Percentiles rank a stretch among this genome's conserved stretches.
Conservation (phyloP, 129 eudicot species). For the Chrysanthemum seticuspe region DNA sequence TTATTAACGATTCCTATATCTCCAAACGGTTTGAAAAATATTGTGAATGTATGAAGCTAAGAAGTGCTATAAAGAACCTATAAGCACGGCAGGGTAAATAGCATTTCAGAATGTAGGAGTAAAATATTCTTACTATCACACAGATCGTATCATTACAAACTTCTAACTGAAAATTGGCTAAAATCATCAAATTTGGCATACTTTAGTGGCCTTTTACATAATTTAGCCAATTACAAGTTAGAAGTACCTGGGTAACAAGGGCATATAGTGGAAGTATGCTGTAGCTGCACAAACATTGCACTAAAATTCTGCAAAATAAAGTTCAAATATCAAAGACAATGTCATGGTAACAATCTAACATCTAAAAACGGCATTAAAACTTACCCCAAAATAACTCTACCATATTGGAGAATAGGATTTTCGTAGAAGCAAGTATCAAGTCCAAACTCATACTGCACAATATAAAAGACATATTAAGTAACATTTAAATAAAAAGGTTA, state of each 20-base stretch:
- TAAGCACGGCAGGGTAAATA: too few species aligned
- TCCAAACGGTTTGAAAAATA: too few species aligned
- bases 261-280: slow-evolving; percentile 94
- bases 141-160: too few species aligned
- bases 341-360: neutral
- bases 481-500: neutral
- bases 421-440: slow-evolving; percentile 70
- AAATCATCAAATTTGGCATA: too few species aligned
- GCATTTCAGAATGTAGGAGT: too few species aligned
- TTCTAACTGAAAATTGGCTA: too few species aligned
- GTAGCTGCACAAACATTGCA: slow-evolving; percentile 77
- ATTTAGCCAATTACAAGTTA: neutral
- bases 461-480: neutral
- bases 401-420: slow-evolving; percentile 34
- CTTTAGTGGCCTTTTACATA: too few species aligned
- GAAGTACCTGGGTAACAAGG: slow-evolving; percentile 82
- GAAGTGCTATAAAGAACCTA: too few species aligned
- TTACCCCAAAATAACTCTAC: slow-evolving; percentile 78
- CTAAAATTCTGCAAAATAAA: slow-evolving; percentile 46
- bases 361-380: slow-evolving; percentile 2
- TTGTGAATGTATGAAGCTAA: too few species aligned
- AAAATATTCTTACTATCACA: too few species aligned
- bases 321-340: neutral
- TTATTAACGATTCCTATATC: too few species aligned
- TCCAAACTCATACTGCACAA: slow-evolving; percentile 88